Evolutionary conservation across 805 yeast genomes (phyloP), one percentile per base, ranked within the genome.

Genomic region (Yueomyces sp.): DNA sequence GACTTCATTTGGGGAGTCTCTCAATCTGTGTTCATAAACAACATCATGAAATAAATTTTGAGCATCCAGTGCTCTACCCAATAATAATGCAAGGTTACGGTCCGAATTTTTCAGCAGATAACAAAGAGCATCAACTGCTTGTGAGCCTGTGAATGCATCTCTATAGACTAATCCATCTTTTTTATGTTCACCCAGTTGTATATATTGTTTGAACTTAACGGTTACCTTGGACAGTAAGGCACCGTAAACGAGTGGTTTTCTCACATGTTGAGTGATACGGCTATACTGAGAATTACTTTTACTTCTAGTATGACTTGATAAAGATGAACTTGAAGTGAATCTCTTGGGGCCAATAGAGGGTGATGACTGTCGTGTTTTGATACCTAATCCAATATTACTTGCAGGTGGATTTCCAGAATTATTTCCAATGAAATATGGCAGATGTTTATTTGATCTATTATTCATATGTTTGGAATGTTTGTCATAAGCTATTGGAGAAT

Each of bases 21-120:
- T 72, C 43, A 92, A 69, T 41, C 96, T 71, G 59, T 88, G 97
- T 53, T 87, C 94, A 63, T 90, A 90, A 0, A 96, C 84, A 28
- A 88, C 96, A 64, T 92, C 98, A 57, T 86, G 95, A 63, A 92
- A 87, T 45, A 86, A 76, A 59, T 85, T 85, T 54, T 92, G 97
- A 1, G 96, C 94, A 64, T 92, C 97, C 44, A 92, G 67, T 0
- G 96, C 80, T 49, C 98, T 72, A 30, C 97, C 98, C 41, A 92
- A 65, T 33, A 92, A 66, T 40, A 92, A 66, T 0, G 97, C 97
- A 53, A 92, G 65, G 52, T 87, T 88, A 47, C 98, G 71, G 60
- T 92, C 98, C 6, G 86, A 82, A 1, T 96, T 90, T 51, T 94
- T 71, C 42, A 90, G 80, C 43, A 92, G 83, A 45, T 81, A 71